Evolutionary conservation across 2,329 filamentous ascomycete genomes (phyloP), one percentile per base, ranked within the genome.

Genomic region (Onygenales sp.): DNA sequence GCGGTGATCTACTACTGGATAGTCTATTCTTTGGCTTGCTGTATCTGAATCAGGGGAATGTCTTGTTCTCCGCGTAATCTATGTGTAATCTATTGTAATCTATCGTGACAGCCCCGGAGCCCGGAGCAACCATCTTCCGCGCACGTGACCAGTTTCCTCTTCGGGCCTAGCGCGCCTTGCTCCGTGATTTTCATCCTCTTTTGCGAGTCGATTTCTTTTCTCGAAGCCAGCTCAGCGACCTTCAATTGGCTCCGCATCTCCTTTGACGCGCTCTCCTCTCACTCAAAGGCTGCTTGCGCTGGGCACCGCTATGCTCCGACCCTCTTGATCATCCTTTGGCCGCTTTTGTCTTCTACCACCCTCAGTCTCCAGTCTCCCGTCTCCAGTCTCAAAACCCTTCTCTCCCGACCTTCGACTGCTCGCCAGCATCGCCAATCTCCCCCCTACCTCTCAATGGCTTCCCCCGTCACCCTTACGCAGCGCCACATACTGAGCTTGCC

Each of bases 401-500:
- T 14, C 38, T 27, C 21, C 21, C 21, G 21, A 27, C 21, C 21
- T 27, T 27, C 21, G 3, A 27, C 21, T 27, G 5, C 21, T 27
- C 21, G 21, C 21, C 21, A 41, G 38, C 38, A 41, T 41, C 14
- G 10, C 38, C 11, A 41, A 41, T 41, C 10, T 14, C 38, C 38
- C 1, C 14, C 38, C 38, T 41, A 11, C 38, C 38, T 41, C 17
- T 35, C 31, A 35, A 51, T 51, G 49, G 39, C 49, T 43, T 36
- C 11, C 13, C 42, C 50, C 9, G 32, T 46, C 35, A 41, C 35
- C 5, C 21, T 39, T 39, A 39, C 36, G 13, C 68, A 65, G 57
- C 65, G 70, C 59, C 65, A 69, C 7, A 62, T 68, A 36, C 49
- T 68, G 38, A 61, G 63, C 32, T 57, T 73, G 44, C 67, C 68